Evolutionary conservation across 2,329 filamentous ascomycete species (phyloP).

Genomic region (Aureobasidium sp.): DNA sequence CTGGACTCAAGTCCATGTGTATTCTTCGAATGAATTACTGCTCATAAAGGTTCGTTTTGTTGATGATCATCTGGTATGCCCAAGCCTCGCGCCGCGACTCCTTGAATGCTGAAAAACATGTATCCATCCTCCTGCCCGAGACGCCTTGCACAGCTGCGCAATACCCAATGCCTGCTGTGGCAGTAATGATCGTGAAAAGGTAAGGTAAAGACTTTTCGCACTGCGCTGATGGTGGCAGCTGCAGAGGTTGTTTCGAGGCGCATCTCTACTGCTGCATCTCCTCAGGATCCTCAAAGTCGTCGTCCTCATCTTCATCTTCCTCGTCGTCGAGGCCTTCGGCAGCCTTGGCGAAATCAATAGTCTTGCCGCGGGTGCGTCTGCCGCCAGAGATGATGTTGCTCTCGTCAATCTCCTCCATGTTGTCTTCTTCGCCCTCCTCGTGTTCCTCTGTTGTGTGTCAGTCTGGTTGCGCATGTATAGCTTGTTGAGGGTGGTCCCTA

Average conservation of each 20-base stretch:
- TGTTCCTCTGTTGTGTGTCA: constrained; percentile 28
- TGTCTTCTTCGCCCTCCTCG: constrained; percentile 68
- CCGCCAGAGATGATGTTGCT: constrained; percentile 75
- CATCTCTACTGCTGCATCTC: constrained; percentile 55
- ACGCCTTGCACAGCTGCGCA: constrained; percentile 1
- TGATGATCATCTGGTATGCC: neutral
- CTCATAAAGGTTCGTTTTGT: constrained; percentile 4
- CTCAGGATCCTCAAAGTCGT: constrained; percentile 52
- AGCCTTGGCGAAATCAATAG: constrained; percentile 89
- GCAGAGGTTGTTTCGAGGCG: neutral
- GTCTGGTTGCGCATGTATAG: neutral
- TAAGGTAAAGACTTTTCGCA: constrained; percentile 1
- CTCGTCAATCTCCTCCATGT: constrained; percentile 83
- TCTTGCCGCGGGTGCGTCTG: constrained; percentile 80
- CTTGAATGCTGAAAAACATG: constrained; percentile 3
- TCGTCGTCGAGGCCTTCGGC: constrained; percentile 65
- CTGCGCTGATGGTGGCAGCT: neutral
- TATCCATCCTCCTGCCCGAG: constrained; percentile 3
- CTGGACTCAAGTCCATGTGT: neutral
- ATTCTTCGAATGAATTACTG: neutral
- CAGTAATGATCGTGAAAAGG: constrained; percentile 4
- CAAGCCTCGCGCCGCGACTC: neutral
- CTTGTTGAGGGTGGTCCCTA: constrained; percentile 5
- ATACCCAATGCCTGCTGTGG: constrained; percentile 7
- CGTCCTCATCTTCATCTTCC: constrained; percentile 75